Evolutionary conservation across 1,284 basidiomycete species (phyloP), one percentile per base, ranked within the genome.

Genomic region (Cerioporus squamosus): DNA sequence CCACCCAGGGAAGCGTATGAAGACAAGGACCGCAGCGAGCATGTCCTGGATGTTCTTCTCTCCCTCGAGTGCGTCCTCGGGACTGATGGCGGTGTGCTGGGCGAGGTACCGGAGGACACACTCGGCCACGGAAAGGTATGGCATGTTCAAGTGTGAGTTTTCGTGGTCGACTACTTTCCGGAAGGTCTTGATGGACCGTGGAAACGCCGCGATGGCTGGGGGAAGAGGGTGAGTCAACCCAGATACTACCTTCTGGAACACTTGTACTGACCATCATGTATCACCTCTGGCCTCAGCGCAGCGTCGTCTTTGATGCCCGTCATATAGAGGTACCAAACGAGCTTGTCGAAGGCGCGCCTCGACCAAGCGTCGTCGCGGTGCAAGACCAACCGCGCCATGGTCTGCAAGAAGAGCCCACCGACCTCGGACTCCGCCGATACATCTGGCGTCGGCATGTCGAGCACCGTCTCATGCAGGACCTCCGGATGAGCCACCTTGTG

Each of bases 391-490:
- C 44, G 51, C 17, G 58, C 29, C 53, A 51, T 60, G 8, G 53
- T 38, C 43, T 52, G 53, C 31, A 55, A 17, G 50, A 55, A 60
- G 18, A 59, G 20, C 44, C 54, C 40, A 1, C 53, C 53, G 12
- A 55, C 39, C 22, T 59, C 40, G 17, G 49, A 51, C 23, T 48
- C 50, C 23, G 58, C 53, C 4, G 49, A 47, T 12, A 46, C 46
- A n/a, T 51, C 43, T 20, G 44, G 49, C 7, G 46, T 42, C 9
- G 40, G 54, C 26, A 52, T 52, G 17, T 52, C 51, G 29, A 52
- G 31, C 15, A 52, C 51, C 24, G 54, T 54, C 46, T 53, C 51
- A 18, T 26, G 33, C 3, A 56, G 29, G 5, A 60, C 20, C 50
- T 42, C 54, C 45, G 33, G 45, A 22, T 55, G 44, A 15, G 55